phyloP scores from a whole-genome alignment of 352 stramenopile species.

The Globisporangium acanthophoron region DNA sequence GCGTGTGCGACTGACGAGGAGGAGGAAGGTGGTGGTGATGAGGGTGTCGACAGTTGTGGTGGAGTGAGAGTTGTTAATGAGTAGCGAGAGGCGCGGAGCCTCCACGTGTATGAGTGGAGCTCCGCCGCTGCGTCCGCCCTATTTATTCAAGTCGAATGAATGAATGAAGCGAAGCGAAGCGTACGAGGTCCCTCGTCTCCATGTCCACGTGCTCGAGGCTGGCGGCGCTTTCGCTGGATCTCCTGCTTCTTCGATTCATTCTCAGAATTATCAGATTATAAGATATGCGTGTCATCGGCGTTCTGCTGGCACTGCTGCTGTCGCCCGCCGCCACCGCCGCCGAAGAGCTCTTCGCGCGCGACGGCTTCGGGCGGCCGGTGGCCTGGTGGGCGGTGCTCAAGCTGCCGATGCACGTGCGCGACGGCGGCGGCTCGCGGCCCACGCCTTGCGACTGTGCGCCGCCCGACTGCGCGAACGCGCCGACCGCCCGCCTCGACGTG shows the following conservation, averaged over 20 bases:
- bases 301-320: neutral
- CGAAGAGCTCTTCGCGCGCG: slow-evolving; percentile 34
- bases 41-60: neutral
- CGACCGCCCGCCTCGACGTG: slow-evolving; percentile 26
- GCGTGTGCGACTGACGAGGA: too few relatives aligned
- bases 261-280: too few relatives aligned
- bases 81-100: neutral
- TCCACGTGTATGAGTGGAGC: neutral
- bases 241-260: too few relatives aligned
- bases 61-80: neutral
- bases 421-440: slow-evolving; percentile 11
- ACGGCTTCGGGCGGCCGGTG: slow-evolving; percentile 55
- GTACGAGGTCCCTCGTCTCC: neutral
- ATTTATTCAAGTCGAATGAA: neutral
- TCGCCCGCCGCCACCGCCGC: slow-evolving; percentile 2
- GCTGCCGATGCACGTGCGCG: slow-evolving; percentile 45
- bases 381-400: slow-evolving; percentile 78
- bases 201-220: too few relatives aligned
- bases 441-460: slow-evolving; percentile 66
- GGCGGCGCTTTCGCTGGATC: too few relatives aligned
- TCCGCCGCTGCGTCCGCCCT: neutral
- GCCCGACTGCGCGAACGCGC: slow-evolving; percentile 47
- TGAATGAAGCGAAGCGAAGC: neutral
- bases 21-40: too few relatives aligned
- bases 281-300: neutral